Percentiles rank a stretch among this genome's conserved stretches.
Evolutionary conservation across 2,329 filamentous ascomycete species (phyloP).

Genomic region (Xylariaceae sp.): DNA sequence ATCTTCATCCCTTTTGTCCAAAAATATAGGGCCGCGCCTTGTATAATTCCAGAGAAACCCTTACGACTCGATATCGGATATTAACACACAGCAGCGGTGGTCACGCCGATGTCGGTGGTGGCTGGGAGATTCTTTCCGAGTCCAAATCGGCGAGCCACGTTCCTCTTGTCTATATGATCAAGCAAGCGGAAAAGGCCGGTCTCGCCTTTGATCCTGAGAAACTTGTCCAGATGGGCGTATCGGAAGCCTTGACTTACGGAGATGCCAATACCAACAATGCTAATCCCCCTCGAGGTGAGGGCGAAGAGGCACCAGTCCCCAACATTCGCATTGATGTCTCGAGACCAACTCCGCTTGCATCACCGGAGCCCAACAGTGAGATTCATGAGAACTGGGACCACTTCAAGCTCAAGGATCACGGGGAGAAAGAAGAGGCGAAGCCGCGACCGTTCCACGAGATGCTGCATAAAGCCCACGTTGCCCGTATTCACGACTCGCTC

Average conservation of each 20-base stretch:
- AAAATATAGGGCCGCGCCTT: not conserved
- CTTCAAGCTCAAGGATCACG: conserved; percentile 24
- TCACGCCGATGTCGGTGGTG: conserved; percentile 80
- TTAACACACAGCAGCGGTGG: conserved; percentile 55
- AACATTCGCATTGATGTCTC: conserved; percentile 46
- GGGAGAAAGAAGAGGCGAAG: conserved; percentile 20
- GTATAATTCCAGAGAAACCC: not conserved
- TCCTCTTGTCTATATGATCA: conserved; percentile 74
- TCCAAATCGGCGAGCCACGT: conserved; percentile 72
- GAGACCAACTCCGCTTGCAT: conserved; percentile 31
- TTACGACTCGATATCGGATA: not conserved
- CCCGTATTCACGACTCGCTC: conserved; percentile 74
- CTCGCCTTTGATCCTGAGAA: conserved; percentile 74
- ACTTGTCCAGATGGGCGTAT: conserved; percentile 70
- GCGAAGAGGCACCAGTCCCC: conserved; percentile 32
- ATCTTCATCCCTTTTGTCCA: not conserved
- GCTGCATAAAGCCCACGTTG: conserved; percentile 62
- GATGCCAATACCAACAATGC: conserved; percentile 7
- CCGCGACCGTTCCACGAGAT: conserved; percentile 59
- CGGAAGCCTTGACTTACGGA: conserved; percentile 50
- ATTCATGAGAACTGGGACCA: conserved; percentile 24
- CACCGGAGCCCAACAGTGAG: not conserved
- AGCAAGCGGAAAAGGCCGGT: conserved; percentile 68
- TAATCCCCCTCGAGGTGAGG: conserved; percentile 1
- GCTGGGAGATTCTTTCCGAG: conserved; percentile 66